Evolutionary conservation across 768 basidiomycete genomes (phyloP), one percentile per base, ranked within the genome.

Genomic region (Clitopilus hobsonii): DNA sequence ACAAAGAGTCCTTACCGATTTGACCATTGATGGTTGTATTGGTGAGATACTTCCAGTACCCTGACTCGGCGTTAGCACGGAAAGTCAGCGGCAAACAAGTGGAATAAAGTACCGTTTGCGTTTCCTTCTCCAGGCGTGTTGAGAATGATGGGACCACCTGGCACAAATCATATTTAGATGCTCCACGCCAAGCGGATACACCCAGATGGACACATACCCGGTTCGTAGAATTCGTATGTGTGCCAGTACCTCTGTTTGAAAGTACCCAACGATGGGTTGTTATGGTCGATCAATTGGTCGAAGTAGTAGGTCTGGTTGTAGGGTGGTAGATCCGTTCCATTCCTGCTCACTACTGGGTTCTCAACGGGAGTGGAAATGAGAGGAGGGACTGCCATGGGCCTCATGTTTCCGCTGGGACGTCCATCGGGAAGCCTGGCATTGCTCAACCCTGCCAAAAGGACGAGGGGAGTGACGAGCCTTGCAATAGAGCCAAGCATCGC

Each of bases 211-310:
- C 11, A 51, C n/a, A 32, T 55, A 78, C 81, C 79, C 32, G 68
- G 57, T 65, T 84, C 71, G 58, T 89, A 89, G 61, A 74, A 86
- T 65, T 89, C 83, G 67, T 74, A 86, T 26, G 82, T 82, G 55
- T 81, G 74, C 86, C 86, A 89, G 67, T 77, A 89, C 30, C 88
- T 79, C 67, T 89, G 88, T 63, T 82, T 73, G 70, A 90, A 90
- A 16, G 86, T 89, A 16, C 88, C 88, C 16, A 80, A 69, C 26
- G 74, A 70, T 16, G 85, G 81, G 25, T 74, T 72, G 57, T 70
- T 75, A 63, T 80, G 79, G 67, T 80, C 79, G 27, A 86, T 77
- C 56, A 81, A 69, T 56, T 81, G 79, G 60, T 86, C 78, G 62
- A 88, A 88, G 55, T 64, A 67, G 65, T 82, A 88, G 5, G 73